These are phyloP conservation scores for Phyllosticta citriasiana DNA, from an alignment of 2,329 filamentous ascomycete genomes.

Conservation along the genomic window DNA sequence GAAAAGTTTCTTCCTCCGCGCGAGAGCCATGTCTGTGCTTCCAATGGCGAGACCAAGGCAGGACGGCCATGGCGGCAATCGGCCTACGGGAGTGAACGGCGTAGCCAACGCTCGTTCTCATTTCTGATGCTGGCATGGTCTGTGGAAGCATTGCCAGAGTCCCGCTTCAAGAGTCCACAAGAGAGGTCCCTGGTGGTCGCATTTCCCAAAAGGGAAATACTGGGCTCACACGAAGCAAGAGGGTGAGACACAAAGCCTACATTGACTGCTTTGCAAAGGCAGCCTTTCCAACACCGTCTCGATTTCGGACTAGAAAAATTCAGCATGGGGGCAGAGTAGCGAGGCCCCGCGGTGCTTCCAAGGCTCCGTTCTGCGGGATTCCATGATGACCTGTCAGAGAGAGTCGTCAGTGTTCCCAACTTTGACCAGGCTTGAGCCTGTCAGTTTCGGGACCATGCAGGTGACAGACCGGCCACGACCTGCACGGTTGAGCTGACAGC, in stretches of 20 bases:
- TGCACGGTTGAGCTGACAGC: neutral
- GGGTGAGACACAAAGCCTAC: neutral
- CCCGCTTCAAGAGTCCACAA: neutral
- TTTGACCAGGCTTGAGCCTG: neutral
- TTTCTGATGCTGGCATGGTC: neutral
- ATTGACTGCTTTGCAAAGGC: neutral
- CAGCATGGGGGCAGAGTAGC: neutral
- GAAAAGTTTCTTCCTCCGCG: conserved; percentile 1
- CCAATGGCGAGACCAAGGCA: neutral
- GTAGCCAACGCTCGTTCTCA: neutral
- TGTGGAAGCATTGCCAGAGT: neutral
- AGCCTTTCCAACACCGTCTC: neutral
- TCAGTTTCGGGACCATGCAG: neutral
- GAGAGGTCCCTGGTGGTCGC: neutral
- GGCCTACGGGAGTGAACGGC: conserved; percentile 5
- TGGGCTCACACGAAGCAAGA: neutral
- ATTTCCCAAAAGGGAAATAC: neutral
- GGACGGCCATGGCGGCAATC: conserved; percentile 2
- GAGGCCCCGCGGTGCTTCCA: neutral
- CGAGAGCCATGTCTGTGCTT: conserved; percentile 4
- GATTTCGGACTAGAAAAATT: neutral
- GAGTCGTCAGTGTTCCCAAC: neutral
- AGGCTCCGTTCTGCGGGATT: neutral
- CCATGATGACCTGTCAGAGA: conserved; percentile 4
- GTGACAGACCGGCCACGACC: neutral